phyloP scores from a whole-genome alignment of 352 stramenopile species.

The Pythium oligandrum region DNA sequence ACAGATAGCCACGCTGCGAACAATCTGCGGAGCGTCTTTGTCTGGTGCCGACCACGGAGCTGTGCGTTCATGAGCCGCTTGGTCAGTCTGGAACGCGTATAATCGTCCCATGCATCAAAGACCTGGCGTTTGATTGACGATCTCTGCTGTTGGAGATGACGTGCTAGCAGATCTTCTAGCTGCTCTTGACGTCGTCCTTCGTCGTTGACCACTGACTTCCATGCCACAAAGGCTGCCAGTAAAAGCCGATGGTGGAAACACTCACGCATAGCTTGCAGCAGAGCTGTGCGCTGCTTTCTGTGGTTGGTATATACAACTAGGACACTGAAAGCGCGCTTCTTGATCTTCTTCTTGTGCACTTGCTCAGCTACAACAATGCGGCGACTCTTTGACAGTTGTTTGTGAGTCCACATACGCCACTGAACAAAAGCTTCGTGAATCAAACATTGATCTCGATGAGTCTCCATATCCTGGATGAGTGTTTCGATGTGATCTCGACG shows the following conservation, averaged over 20 bases:
- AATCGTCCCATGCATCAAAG: constrained; percentile 9
- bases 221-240: background rate
- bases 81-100: constrained; percentile 3
- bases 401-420: background rate
- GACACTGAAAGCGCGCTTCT: background rate
- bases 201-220: constrained; percentile 1
- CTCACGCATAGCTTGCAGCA: background rate
- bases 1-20: constrained; percentile 28
- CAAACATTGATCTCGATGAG: background rate
- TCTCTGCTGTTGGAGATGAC: background rate
- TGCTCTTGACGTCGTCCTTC: constrained; percentile 1
- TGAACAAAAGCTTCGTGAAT: background rate
- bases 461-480: background rate
- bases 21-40: constrained; percentile 14
- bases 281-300: background rate
- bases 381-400: background rate
- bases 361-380: background rate
- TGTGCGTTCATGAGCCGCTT: constrained; percentile 20
- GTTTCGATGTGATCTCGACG: background rate
- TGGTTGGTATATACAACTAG: no score
- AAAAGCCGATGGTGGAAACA: background rate
- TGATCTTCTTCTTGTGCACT: background rate
- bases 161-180: background rate
- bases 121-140: background rate
- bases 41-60: constrained; percentile 23